Percentiles rank a stretch among this genome's conserved stretches.
Conservation (phyloP, 1,139 yeast genomes). For the Pichia sp. region DNA sequence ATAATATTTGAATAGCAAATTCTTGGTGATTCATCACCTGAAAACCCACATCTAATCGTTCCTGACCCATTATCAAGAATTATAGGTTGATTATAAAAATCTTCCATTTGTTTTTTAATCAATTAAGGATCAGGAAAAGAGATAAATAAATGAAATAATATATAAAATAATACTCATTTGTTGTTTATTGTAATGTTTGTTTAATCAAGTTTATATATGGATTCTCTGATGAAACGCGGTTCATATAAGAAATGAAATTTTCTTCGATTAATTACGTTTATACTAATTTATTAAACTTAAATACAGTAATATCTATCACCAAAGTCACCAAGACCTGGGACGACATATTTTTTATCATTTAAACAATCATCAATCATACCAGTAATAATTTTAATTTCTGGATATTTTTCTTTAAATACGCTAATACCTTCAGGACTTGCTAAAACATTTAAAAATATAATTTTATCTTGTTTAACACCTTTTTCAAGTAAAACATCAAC, state of each 20-base stretch:
- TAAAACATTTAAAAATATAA: conserved; percentile 80
- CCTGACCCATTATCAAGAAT: conserved; percentile 96
- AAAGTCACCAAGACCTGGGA: conserved; percentile 95
- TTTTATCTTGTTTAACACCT: conserved; percentile 84
- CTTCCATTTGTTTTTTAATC: conserved; percentile 10
- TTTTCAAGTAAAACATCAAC: conserved; percentile 80
- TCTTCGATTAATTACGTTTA: no score
- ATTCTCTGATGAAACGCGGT: no score
- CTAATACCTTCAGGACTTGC: conserved; percentile 93
- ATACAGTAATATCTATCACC: conserved; percentile 97
- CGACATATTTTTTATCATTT: conserved; percentile 77
- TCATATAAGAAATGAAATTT: no score
- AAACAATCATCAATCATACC: conserved; percentile 87
- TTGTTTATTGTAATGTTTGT: no score
- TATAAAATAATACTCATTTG: no score
- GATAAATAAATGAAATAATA: no score
- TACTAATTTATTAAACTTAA: conserved; percentile 35
- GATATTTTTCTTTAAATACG: conserved; percentile 71
- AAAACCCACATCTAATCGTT: conserved; percentile 81
- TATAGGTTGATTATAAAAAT: conserved; percentile 68
- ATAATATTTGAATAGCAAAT: conserved; percentile 44
- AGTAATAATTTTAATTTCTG: conserved; percentile 80
- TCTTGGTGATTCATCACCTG: conserved; percentile 83
- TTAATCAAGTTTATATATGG: no score
- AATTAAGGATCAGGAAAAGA: no score